These are phyloP conservation scores for Volvox africanus DNA, from an alignment of 139 green algal genomes.

Conservation along the genomic window DNA sequence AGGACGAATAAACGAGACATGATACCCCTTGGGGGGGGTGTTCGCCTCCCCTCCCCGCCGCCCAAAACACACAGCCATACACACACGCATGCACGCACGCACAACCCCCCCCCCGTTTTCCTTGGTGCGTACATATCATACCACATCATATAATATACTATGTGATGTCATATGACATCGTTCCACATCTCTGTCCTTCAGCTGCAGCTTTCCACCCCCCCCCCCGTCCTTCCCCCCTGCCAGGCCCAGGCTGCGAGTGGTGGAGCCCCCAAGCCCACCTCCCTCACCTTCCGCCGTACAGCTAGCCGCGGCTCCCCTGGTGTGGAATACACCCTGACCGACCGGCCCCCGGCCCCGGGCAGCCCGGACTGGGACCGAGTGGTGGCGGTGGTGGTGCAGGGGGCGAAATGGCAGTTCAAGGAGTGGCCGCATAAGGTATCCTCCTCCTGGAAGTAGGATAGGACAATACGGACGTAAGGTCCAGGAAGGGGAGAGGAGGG, in stretches of 20 bases:
- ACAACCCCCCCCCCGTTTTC: not conserved
- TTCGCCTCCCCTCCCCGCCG: too few species aligned
- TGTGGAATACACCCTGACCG: constrained; percentile 53
- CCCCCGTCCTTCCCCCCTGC: not conserved
- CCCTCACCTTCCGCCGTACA: constrained; percentile 40
- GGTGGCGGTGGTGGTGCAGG: constrained; percentile 68
- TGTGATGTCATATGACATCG: too few species aligned
- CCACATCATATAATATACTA: too few species aligned
- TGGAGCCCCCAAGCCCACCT: constrained; percentile 21
- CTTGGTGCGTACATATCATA: not conserved
- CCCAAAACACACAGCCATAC: too few species aligned
- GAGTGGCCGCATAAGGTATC: constrained; percentile 68
- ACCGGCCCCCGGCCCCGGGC: constrained; percentile 45
- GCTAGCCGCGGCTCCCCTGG: not conserved
- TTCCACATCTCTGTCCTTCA: too few species aligned
- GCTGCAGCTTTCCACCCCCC: too few species aligned
- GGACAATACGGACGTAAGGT: too few species aligned
- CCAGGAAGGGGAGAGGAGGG: not conserved
- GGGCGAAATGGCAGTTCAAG: constrained; percentile 76
- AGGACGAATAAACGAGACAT: too few species aligned
- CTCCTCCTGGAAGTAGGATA: too few species aligned
- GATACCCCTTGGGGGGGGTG: too few species aligned
- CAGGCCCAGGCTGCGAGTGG: constrained; percentile 2
- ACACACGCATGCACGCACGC: not conserved
- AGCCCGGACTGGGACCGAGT: constrained; percentile 66